Conservation (phyloP, 2,329 filamentous ascomycete genomes). For the Xylaria sp. region DNA sequence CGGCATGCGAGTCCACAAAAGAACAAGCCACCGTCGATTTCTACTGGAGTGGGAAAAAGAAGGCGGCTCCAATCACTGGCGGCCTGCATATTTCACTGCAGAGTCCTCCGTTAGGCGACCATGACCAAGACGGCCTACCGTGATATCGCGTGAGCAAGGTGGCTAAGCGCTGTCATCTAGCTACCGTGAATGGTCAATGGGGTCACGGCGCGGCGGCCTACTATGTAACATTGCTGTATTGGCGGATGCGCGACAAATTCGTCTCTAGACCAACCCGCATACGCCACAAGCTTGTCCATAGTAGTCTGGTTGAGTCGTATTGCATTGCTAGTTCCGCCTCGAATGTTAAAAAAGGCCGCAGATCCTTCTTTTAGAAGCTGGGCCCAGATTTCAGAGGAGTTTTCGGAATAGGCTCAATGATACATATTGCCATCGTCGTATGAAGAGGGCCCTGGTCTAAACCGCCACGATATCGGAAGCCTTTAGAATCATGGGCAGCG, state of each 20-base stretch:
- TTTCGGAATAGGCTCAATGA: not conserved
- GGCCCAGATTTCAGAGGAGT: not conserved
- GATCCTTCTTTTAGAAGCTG: slow-evolving; percentile 20
- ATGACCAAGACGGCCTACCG: slow-evolving; percentile 4
- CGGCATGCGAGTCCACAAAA: slow-evolving; percentile 4
- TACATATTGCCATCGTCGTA: not conserved
- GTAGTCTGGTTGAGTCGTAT: not conserved
- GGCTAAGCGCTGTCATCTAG: slow-evolving; percentile 9
- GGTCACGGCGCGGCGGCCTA: slow-evolving; percentile 14
- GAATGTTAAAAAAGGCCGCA: slow-evolving; percentile 18
- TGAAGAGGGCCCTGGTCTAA: not conserved
- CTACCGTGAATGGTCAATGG: slow-evolving; percentile 21
- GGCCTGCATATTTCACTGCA: slow-evolving; percentile 17
- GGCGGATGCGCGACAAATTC: slow-evolving; percentile 20
- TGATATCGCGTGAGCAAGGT: not conserved
- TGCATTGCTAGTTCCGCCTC: slow-evolving; percentile 9
- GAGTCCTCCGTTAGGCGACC: slow-evolving; percentile 5
- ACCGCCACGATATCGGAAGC: not conserved
- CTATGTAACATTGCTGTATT: slow-evolving; percentile 18
- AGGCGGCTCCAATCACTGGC: slow-evolving; percentile 18
- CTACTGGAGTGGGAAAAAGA: slow-evolving; percentile 10
- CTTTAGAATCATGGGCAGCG: not conserved
- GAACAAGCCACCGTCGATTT: slow-evolving; percentile 9
- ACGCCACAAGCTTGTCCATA: not conserved
- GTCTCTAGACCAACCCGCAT: slow-evolving; percentile 7